Percentiles rank a stretch among this genome's conserved stretches.
These are phyloP conservation scores for Yamadazyma friedrichii DNA, from an alignment of 1,139 yeast species.

Conservation along the genomic window DNA sequence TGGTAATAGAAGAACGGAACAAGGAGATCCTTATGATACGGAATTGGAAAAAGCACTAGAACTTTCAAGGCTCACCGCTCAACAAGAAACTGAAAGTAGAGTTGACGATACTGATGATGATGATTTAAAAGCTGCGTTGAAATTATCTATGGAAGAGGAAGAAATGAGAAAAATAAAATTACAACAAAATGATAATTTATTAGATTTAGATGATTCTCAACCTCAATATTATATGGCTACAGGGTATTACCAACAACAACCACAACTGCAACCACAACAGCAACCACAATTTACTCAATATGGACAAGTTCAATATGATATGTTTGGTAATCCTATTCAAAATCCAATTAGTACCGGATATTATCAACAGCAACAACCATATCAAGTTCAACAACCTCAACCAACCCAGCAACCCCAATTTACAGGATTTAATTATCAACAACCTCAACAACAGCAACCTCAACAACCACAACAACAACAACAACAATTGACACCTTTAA, in stretches of 20 bases:
- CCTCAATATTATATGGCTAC: slow-evolving; percentile 29
- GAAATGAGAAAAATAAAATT: slow-evolving; percentile 61
- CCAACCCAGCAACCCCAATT: slow-evolving; percentile 29
- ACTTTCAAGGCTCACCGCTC: slow-evolving; percentile 79
- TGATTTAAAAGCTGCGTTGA: slow-evolving; percentile 77
- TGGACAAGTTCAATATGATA: slow-evolving; percentile 45
- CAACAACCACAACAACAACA: slow-evolving; percentile 40
- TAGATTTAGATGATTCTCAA: slow-evolving; percentile 52
- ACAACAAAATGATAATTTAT: slow-evolving; percentile 48
- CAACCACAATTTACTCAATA: slow-evolving; percentile 19
- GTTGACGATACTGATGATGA: slow-evolving; percentile 52
- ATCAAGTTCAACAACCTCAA: slow-evolving; percentile 27
- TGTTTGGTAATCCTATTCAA: slow-evolving; percentile 78
- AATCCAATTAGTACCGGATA: slow-evolving; percentile 55
- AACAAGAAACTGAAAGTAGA: slow-evolving; percentile 55
- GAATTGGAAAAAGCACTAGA: slow-evolving; percentile 83
- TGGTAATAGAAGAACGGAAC: slow-evolving; percentile 23
- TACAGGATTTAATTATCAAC: slow-evolving; percentile 19
- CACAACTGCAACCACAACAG: slow-evolving; percentile 14
- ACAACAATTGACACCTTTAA: slow-evolving; percentile 52
- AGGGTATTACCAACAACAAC: slow-evolving; percentile 31
- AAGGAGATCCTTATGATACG: slow-evolving; percentile 62
- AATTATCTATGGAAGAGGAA: slow-evolving; percentile 85
- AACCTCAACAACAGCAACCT: slow-evolving; percentile 38
- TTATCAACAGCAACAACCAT: slow-evolving; percentile 20